Percentiles rank a stretch among this genome's conserved stretches.
These are phyloP conservation scores for Phaeomoniella chlamydospora DNA, from an alignment of 2,329 filamentous ascomycete genomes.

Conservation along the genomic window DNA sequence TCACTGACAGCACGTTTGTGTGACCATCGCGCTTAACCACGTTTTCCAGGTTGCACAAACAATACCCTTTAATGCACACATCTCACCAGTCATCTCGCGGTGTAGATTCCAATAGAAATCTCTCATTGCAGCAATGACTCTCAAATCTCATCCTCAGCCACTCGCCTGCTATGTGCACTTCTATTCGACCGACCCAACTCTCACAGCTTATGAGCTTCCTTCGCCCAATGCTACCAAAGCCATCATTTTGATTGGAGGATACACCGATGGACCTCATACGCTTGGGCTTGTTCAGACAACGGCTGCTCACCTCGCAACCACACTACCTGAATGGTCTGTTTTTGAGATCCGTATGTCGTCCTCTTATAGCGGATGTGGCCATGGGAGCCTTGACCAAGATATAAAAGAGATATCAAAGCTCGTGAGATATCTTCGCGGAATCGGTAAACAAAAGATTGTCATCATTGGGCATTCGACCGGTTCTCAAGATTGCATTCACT, in stretches of 20 bases:
- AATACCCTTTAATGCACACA: too few species aligned
- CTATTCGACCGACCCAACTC: neutral
- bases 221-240: neutral
- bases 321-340: constrained; percentile 39
- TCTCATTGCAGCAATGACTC: too few species aligned
- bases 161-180: neutral
- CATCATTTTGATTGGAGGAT: neutral
- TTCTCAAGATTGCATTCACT: constrained; percentile 55
- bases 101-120: too few species aligned
- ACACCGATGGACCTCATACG: neutral
- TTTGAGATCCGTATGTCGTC: constrained; percentile 36
- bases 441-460: constrained; percentile 41
- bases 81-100: too few species aligned
- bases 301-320: constrained; percentile 25
- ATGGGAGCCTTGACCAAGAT: constrained; percentile 36
- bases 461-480: constrained; percentile 58
- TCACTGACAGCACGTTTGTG: too few species aligned
- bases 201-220: neutral
- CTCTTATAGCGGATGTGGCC: constrained; percentile 40
- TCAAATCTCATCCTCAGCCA: neutral
- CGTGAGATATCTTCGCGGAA: constrained; percentile 33
- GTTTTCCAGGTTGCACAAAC: too few species aligned
- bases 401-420: constrained; percentile 37
- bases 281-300: neutral
- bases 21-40: too few species aligned